These are phyloP conservation scores for Ulota crispa DNA, from an alignment of 225 moss, liverwort and hornwort species.

Conservation along the genomic window DNA sequence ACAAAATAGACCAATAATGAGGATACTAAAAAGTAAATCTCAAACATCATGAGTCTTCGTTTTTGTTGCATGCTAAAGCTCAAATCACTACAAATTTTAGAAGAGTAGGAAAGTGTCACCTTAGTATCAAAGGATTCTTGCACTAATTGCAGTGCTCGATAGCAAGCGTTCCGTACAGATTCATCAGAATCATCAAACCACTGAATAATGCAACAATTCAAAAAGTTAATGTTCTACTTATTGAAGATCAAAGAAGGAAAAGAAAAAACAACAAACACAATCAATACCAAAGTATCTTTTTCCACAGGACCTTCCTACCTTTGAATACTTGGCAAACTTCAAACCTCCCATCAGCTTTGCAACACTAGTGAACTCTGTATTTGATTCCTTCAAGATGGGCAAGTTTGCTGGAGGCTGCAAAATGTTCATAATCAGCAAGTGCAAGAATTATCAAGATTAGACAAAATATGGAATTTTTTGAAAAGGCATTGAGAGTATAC, in stretches of 20 bases:
- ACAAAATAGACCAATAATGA: neutral
- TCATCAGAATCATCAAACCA: conserved; percentile 94
- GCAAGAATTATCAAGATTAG: neutral
- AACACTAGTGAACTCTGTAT: conserved; percentile 37
- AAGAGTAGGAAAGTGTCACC: conserved; percentile 14
- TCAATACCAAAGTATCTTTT: neutral
- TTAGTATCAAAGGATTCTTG: conserved; percentile 55
- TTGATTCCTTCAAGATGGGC: conserved; percentile 57
- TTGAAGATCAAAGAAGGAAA: neutral
- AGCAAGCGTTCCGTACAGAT: conserved; percentile 58
- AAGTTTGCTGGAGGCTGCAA: conserved; percentile 76
- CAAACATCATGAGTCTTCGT: neutral
- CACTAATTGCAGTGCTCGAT: conserved; percentile 65
- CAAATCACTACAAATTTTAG: neutral
- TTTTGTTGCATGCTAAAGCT: neutral
- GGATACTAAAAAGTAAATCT: neutral
- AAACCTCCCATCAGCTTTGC: conserved; percentile 59
- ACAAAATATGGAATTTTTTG: neutral
- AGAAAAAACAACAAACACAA: neutral
- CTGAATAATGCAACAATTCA: conserved; percentile 34
- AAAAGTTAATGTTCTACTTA: neutral
- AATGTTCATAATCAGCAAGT: neutral
- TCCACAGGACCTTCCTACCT: conserved; percentile 43
- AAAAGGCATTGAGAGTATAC: conserved; percentile 29
- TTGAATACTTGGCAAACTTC: conserved; percentile 73